Conservation (phyloP, 2,329 filamentous ascomycete genomes). For the Pseudogymnoascus pannorum region DNA sequence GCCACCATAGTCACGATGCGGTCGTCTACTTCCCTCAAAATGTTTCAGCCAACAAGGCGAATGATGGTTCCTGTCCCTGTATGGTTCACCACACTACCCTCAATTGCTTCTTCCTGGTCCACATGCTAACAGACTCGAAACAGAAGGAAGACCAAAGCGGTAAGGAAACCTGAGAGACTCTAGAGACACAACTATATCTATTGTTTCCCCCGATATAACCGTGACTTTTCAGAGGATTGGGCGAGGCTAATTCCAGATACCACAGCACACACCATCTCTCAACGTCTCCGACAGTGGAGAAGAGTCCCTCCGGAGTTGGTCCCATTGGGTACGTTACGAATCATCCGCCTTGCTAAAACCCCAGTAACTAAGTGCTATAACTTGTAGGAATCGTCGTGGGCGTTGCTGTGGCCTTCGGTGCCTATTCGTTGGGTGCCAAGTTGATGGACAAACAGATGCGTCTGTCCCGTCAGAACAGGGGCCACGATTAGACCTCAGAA, state of each 20-base stretch:
- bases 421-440: conserved; percentile 78
- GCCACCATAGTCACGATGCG: conserved; percentile 23
- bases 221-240: background rate
- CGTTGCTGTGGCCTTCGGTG: conserved; percentile 73
- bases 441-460: conserved; percentile 89
- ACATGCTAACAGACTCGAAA: conserved; percentile 12
- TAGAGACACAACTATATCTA: conserved; percentile 12
- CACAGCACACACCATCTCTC: conserved; percentile 90
- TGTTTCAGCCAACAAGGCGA: conserved; percentile 59
- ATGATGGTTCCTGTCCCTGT: conserved; percentile 69
- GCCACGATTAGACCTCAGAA: conserved; percentile 23
- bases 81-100: conserved; percentile 39
- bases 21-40: conserved; percentile 55
- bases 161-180: conserved; percentile 35
- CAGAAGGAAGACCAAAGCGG: conserved; percentile 62
- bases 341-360: background rate
- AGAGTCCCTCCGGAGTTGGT: conserved; percentile 89
- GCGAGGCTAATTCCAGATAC: conserved; percentile 15
- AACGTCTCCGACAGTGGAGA: conserved; percentile 84
- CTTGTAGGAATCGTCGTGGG: conserved; percentile 66
- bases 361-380: conserved; percentile 33
- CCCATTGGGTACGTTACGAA: conserved; percentile 70
- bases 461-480: conserved; percentile 58
- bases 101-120: conserved; percentile 16
- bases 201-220: background rate